Evolutionary conservation across 2,329 filamentous ascomycete genomes (phyloP).

Genomic region (Calycina marina): DNA sequence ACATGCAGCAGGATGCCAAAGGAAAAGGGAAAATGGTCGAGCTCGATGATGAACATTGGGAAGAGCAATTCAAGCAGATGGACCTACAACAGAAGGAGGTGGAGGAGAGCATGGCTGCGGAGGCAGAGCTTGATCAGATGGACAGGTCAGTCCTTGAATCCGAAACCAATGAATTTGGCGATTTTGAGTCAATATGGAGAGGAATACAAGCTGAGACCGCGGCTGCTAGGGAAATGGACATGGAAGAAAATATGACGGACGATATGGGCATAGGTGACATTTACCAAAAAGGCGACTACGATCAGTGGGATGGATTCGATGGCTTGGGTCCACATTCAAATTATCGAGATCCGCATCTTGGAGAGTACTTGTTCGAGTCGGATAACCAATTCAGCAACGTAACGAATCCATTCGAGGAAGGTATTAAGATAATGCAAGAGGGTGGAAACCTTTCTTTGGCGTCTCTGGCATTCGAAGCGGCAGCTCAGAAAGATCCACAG

Average conservation of each 20-base stretch:
- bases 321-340: conserved; percentile 49
- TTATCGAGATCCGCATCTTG: conserved; percentile 62
- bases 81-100: conserved; percentile 44
- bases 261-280: conserved; percentile 39
- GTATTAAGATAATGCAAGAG: conserved; percentile 80
- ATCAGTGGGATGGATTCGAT: conserved; percentile 69
- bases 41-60: conserved; percentile 87
- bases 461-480: conserved; percentile 88
- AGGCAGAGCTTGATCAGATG: conserved; percentile 68
- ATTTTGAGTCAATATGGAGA: conserved; percentile 83
- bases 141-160: conserved; percentile 66
- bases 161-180: conserved; percentile 63
- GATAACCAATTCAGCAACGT: conserved; percentile 79
- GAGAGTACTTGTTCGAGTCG: conserved; percentile 88
- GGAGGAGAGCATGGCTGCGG: conserved; percentile 24
- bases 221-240: conserved; percentile 53
- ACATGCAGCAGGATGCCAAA: conserved; percentile 38
- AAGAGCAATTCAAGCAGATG: conserved; percentile 87
- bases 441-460: conserved; percentile 90
- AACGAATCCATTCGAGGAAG: conserved; percentile 80
- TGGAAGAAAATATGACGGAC: conserved; percentile 47
- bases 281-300: conserved; percentile 49
- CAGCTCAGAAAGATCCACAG: conserved; percentile 74
- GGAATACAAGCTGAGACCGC: conserved; percentile 67
- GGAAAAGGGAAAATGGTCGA: conserved; percentile 91